These are phyloP conservation scores for Metschnikowia arizonensis DNA, from an alignment of 805 yeast species.

Conservation along the genomic window DNA sequence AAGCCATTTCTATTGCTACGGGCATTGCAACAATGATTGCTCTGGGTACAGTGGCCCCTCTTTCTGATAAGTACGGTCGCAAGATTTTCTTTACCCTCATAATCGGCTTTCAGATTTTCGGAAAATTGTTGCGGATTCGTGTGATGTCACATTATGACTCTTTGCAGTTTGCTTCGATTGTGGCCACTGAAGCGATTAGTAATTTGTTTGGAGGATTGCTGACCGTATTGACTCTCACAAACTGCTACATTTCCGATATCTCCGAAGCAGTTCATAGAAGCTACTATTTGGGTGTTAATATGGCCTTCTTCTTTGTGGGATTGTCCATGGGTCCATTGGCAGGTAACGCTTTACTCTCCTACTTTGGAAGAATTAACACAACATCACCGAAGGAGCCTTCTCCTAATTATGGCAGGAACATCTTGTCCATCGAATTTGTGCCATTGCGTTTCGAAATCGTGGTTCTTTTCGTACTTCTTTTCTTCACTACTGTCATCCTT, in stretches of 20 bases:
- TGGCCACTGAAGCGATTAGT: slow-evolving; percentile 43
- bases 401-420: slow-evolving; percentile 11
- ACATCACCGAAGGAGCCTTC: background rate
- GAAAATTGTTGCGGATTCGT: slow-evolving; percentile 21
- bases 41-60: slow-evolving; percentile 48
- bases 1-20: slow-evolving; percentile 36
- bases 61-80: slow-evolving; percentile 38
- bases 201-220: slow-evolving; percentile 62
- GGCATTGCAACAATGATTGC: slow-evolving; percentile 48
- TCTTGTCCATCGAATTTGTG: slow-evolving; percentile 26
- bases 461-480: slow-evolving; percentile 28
- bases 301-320: slow-evolving; percentile 59
- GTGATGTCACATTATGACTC: slow-evolving; percentile 24
- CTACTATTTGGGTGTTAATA: slow-evolving; percentile 52
- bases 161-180: slow-evolving; percentile 35
- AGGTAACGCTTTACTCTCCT: slow-evolving; percentile 29
- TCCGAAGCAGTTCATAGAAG: slow-evolving; percentile 58
- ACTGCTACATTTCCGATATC: slow-evolving; percentile 73
- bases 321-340: slow-evolving; percentile 61
- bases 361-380: background rate
- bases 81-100: slow-evolving; percentile 24
- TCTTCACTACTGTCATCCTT: slow-evolving; percentile 33
- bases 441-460: slow-evolving; percentile 34
- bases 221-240: slow-evolving; percentile 52
- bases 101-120: slow-evolving; percentile 20